Percentiles rank a stretch among this genome's conserved stretches.
Evolutionary conservation across 148 eudicot species (phyloP).

Genomic region (Arctostaphylos glauca): DNA sequence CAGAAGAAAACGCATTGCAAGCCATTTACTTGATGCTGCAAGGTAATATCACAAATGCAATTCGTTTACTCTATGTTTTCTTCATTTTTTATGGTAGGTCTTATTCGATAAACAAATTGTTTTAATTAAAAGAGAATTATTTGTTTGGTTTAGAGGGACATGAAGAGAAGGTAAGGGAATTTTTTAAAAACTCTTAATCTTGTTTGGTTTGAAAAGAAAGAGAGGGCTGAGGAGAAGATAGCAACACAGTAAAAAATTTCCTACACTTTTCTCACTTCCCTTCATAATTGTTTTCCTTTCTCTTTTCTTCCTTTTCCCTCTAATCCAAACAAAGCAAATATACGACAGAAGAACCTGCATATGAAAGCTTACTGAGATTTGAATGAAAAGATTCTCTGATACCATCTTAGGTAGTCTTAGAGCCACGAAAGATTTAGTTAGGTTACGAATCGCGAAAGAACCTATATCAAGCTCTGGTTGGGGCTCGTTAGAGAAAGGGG

Average conservation of each 20-base stretch:
- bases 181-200: too few species aligned
- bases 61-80: neutral
- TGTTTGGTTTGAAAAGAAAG: too few species aligned
- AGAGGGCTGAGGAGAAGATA: too few species aligned
- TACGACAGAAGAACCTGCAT: neutral
- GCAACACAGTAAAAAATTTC: too few species aligned
- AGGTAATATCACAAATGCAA: constrained; percentile 41
- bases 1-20: constrained; percentile 78
- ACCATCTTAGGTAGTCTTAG: neutral
- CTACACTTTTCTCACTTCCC: too few species aligned
- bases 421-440: neutral
- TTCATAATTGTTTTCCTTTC: too few species aligned
- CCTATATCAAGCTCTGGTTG: neutral
- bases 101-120: neutral
- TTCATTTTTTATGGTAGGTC: neutral
- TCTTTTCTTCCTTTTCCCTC: too few species aligned
- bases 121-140: neutral
- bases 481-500: neutral
- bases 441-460: neutral
- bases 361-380: neutral
- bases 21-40: constrained; percentile 73
- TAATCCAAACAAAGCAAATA: too few species aligned
- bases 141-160: too few species aligned
- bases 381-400: neutral
- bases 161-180: too few species aligned